These are phyloP conservation scores for Diutina mesorugosa DNA, from an alignment of 1,139 yeast genomes.

Conservation along the genomic window DNA sequence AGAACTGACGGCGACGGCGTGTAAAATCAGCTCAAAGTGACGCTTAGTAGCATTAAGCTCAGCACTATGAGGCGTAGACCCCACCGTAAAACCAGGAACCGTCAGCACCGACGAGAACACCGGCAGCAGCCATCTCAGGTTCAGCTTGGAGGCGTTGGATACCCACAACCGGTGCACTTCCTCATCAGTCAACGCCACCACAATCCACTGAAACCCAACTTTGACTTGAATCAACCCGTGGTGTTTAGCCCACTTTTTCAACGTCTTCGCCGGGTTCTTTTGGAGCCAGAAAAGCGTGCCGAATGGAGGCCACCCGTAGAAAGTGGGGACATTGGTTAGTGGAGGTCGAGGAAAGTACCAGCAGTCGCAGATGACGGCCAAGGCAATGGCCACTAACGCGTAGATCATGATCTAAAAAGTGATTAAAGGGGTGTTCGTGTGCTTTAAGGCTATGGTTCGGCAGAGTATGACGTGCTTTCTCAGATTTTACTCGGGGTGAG, in stretches of 20 bases:
- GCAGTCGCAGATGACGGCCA: not conserved
- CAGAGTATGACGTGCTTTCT: not conserved
- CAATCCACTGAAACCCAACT: not conserved
- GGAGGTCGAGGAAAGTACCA: not conserved
- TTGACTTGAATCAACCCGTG: not conserved
- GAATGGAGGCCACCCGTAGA: not conserved
- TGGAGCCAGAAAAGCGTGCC: not conserved
- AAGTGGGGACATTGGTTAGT: not conserved
- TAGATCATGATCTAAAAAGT: not conserved
- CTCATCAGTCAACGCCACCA: not conserved
- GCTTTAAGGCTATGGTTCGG: not conserved
- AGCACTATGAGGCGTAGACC: not conserved
- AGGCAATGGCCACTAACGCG: not conserved
- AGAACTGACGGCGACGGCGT: not conserved
- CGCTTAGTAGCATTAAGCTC: not conserved
- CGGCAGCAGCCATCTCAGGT: not conserved
- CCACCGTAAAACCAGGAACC: not conserved
- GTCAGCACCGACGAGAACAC: not conserved
- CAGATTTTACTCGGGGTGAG: no score
- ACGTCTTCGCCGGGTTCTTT: not conserved
- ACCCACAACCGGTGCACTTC: not conserved
- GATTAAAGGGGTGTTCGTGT: not conserved
- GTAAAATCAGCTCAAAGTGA: not conserved
- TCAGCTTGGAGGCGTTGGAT: not conserved
- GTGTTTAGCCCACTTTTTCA: not conserved